Conservation (phyloP, 306 rosid species). For the Sindora glabra region DNA sequence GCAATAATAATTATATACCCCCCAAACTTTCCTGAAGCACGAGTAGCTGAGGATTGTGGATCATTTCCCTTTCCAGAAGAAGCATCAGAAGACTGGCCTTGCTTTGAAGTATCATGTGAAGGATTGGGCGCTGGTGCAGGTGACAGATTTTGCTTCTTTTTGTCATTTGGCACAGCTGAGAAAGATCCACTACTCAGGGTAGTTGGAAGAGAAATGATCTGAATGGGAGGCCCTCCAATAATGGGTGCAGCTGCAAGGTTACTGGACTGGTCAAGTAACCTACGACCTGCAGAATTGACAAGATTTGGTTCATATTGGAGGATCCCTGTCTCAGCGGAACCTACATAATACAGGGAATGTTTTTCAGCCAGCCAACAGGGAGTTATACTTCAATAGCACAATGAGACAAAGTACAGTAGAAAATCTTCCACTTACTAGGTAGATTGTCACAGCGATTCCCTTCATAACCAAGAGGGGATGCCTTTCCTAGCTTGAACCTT, state of each 20-base stretch:
- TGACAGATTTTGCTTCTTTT: conserved; percentile 21
- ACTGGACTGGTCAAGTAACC: conserved; percentile 51
- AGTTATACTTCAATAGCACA: neutral
- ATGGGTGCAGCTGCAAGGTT: conserved; percentile 70
- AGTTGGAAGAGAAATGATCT: conserved; percentile 35
- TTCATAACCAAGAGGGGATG: conserved; percentile 13
- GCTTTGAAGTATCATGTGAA: conserved; percentile 12
- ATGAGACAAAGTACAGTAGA: neutral
- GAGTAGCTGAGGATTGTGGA: neutral
- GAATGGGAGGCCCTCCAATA: conserved; percentile 23
- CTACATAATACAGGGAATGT: conserved; percentile 28
- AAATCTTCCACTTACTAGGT: conserved; percentile 43
- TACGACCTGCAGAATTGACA: conserved; percentile 41
- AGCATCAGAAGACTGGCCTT: neutral
- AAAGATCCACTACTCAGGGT: conserved; percentile 66
- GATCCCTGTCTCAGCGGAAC: conserved; percentile 25
- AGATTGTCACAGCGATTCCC: conserved; percentile 25
- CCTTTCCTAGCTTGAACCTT: conserved; percentile 41
- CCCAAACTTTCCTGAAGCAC: conserved; percentile 35
- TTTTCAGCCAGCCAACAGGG: neutral
- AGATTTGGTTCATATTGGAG: conserved; percentile 10
- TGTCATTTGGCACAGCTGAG: conserved; percentile 48
- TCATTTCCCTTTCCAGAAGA: too few species aligned
- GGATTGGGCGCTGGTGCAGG: conserved; percentile 17
- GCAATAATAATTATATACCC: conserved; percentile 29